Conservation (phyloP, 2,329 filamentous ascomycete species). For the Colletotrichum somersetense region DNA sequence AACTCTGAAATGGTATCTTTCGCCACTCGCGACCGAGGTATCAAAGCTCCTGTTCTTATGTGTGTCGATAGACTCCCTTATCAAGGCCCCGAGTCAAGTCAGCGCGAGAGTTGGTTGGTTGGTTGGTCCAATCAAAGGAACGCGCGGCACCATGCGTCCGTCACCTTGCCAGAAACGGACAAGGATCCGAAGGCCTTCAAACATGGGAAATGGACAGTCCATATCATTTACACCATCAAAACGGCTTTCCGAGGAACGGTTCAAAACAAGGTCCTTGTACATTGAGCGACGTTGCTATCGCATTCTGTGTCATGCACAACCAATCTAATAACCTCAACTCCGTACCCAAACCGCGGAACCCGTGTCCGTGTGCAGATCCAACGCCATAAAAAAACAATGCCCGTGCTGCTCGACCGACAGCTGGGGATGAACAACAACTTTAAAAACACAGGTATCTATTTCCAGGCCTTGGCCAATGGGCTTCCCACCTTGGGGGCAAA, state of each 20-base stretch:
- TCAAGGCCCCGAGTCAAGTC: conserved; percentile 31
- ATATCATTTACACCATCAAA: too few relatives aligned
- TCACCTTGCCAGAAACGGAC: conserved; percentile 35
- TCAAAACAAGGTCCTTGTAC: conserved; percentile 16
- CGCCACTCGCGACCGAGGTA: conserved; percentile 13
- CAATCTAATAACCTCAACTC: conserved; percentile 26
- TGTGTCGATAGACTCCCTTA: conserved; percentile 11
- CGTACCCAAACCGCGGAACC: conserved; percentile 20
- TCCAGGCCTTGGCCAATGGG: conserved; percentile 73
- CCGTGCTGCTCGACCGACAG: neutral
- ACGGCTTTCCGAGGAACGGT: neutral
- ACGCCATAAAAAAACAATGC: conserved; percentile 27
- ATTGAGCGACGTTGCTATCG: conserved; percentile 24
- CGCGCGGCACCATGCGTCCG: conserved; percentile 37
- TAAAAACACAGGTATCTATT: conserved; percentile 39
- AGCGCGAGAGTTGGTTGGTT: conserved; percentile 9
- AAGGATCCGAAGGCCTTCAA: conserved; percentile 14
- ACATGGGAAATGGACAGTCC: neutral
- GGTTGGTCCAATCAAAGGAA: conserved; percentile 30
- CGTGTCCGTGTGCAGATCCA: conserved; percentile 2
- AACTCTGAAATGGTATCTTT: neutral
- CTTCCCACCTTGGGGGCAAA: conserved; percentile 82
- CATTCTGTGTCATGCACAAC: conserved; percentile 31
- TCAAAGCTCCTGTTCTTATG: conserved; percentile 13
- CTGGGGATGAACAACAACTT: neutral